Evolutionary conservation across 225 moss, liverwort and hornwort species (phyloP), one percentile per base, ranked within the genome.

Genomic region (Neckera pumila): DNA sequence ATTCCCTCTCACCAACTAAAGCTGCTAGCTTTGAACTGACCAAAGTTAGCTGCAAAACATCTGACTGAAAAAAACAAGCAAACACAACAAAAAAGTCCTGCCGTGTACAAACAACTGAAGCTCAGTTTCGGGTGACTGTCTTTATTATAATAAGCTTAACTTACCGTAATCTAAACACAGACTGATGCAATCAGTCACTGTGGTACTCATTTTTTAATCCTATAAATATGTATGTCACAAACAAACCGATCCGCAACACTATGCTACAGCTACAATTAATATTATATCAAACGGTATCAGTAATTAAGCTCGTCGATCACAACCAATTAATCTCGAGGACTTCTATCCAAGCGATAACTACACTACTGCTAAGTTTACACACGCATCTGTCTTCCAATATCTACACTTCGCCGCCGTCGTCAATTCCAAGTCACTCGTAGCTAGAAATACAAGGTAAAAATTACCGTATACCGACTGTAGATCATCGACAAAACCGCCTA

Each of bases 371-470:
- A 49, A 49, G 47, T n/a, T 33, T 82, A 64, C 72, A 33, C 58
- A 45, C 65, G 27, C 63, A 75, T 65, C n/a, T n/a, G n/a, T n/a
- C 43, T 79, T 58, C 59, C 75, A 89, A 69, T 91, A 91, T 91
- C 91, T 91, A 93, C 91, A 93, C 34, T 87, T 90, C 53, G 15
- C 88, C 86, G 60, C 78, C 73, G 65, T 87, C 73, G 65, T 87
- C 88, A 82, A 79, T 16, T 91, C 75, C 84, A 86, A 84, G 70
- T 62, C 34, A 45, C 34, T 60, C 47, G 56, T 71, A 80, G 70
- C 88, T 93, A 89, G 87, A 91, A 88, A 63, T 89, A 89, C 91
- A 91, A 86, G 67, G 80, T 70, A 61, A 33, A 58, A 25, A 58
- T 4, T 47, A 45, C 45, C 45, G 45, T 45, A 47, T 56, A 82